Evolutionary conservation across 805 yeast genomes (phyloP).

Genomic region (Zygosaccharomyces gambellarensis): DNA sequence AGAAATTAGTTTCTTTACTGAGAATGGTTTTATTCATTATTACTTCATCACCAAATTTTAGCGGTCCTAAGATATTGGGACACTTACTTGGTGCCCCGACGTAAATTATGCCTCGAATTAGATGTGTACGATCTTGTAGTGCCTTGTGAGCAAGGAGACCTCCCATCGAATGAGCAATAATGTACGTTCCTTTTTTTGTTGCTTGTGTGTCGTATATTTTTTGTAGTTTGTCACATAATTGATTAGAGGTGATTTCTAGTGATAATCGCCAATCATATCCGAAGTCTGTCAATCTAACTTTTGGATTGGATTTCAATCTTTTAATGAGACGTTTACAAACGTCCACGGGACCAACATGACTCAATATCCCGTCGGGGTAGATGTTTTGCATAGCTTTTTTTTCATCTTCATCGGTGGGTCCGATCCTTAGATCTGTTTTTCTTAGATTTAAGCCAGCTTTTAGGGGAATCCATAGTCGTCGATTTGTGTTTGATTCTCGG

Average conservation of each 20-base stretch:
- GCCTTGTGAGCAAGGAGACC: conserved; percentile 82
- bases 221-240: conserved; percentile 47
- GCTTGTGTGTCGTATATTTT: conserved; percentile 38
- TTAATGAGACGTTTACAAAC: conserved; percentile 58
- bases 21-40: conserved; percentile 67
- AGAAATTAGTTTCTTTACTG: conserved; percentile 76
- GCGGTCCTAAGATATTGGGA: conserved; percentile 80
- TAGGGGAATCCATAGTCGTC: conserved; percentile 80
- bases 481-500: conserved; percentile 56
- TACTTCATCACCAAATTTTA: conserved; percentile 76
- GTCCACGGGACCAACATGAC: conserved; percentile 85
- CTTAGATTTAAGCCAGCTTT: conserved; percentile 77
- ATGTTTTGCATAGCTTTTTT: conserved; percentile 45
- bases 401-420: conserved; percentile 72
- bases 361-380: conserved; percentile 70
- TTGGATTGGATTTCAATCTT: conserved; percentile 50
- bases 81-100: conserved; percentile 84
- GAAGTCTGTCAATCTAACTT: conserved; percentile 60
- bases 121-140: conserved; percentile 58
- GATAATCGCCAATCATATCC: conserved; percentile 95
- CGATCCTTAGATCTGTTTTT: conserved; percentile 64
- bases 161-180: conserved; percentile 93
- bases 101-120: conserved; percentile 71
- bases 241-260: conserved; percentile 47
- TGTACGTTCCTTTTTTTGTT: conserved; percentile 52